Evolutionary conservation across 2,329 filamentous ascomycete genomes (phyloP).

Genomic region (Arthrinium puccinioides): DNA sequence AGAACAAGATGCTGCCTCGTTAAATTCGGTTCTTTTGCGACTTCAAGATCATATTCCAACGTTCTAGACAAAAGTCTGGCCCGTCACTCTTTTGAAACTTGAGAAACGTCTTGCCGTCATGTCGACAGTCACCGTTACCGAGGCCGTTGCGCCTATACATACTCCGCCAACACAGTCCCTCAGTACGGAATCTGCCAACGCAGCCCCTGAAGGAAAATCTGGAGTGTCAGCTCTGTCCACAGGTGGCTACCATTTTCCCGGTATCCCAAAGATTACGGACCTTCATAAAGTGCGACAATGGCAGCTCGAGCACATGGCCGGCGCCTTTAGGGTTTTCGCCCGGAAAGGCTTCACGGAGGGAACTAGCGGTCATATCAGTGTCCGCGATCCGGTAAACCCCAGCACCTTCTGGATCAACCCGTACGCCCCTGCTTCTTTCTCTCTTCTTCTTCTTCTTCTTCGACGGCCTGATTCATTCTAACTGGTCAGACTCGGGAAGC

Average conservation of each 20-base stretch:
- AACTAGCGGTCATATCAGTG: constrained; percentile 56
- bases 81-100: too few species aligned
- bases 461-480: background rate
- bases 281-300: constrained; percentile 46
- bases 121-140: too few species aligned
- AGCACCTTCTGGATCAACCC: constrained; percentile 62
- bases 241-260: constrained; percentile 28
- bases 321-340: constrained; percentile 51
- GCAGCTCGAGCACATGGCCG: constrained; percentile 48
- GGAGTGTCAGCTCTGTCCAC: too few species aligned
- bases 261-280: constrained; percentile 48
- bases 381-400: constrained; percentile 53
- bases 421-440: constrained; percentile 6
- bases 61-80: too few species aligned
- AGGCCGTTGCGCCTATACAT: constrained; percentile 4
- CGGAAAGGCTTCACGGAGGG: constrained; percentile 55
- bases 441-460: background rate
- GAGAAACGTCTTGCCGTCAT: too few species aligned
- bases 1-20: too few species aligned
- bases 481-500: constrained; percentile 38
- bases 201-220: too few species aligned
- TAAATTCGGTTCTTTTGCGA: too few species aligned
- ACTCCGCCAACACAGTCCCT: too few species aligned
- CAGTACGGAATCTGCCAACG: too few species aligned
- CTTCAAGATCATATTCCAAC: too few species aligned